phyloP scores from a whole-genome alignment of 805 yeast genomes.

The Lachancea sp. region DNA sequence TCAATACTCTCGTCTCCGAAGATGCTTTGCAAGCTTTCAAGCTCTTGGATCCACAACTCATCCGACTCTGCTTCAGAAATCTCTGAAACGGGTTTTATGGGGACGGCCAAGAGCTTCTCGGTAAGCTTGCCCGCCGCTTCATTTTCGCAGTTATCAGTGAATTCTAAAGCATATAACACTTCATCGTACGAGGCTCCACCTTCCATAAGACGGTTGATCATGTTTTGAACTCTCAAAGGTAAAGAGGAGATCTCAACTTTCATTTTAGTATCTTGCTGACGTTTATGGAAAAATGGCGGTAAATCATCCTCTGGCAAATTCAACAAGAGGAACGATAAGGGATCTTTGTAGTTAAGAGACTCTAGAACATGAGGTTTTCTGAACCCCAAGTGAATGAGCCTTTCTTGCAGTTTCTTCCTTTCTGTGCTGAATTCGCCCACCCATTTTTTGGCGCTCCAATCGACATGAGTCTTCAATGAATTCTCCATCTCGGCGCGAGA shows the following conservation, averaged over 20 bases:
- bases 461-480: constrained; percentile 49
- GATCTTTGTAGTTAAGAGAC: constrained; percentile 52
- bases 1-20: constrained; percentile 43
- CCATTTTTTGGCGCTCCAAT: constrained; percentile 38
- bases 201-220: constrained; percentile 49
- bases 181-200: constrained; percentile 70
- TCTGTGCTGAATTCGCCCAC: constrained; percentile 9
- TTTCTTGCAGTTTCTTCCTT: constrained; percentile 21
- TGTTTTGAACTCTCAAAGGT: constrained; percentile 43
- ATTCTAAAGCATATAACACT: constrained; percentile 43
- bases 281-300: constrained; percentile 57
- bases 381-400: constrained; percentile 54
- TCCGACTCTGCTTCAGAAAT: constrained; percentile 28
- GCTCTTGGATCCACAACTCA: constrained; percentile 67
- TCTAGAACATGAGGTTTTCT: constrained; percentile 63
- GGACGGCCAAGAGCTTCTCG: constrained; percentile 25
- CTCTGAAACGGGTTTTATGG: not conserved
- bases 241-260: constrained; percentile 41
- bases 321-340: constrained; percentile 51
- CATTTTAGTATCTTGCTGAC: constrained; percentile 51
- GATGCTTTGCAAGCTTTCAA: constrained; percentile 58
- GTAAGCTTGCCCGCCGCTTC: constrained; percentile 48
- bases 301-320: constrained; percentile 94
- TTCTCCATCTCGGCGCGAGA: constrained; percentile 57
- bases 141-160: constrained; percentile 40